phyloP scores from a whole-genome alignment of 305 asterid species.

The Fraxinus velutina region DNA sequence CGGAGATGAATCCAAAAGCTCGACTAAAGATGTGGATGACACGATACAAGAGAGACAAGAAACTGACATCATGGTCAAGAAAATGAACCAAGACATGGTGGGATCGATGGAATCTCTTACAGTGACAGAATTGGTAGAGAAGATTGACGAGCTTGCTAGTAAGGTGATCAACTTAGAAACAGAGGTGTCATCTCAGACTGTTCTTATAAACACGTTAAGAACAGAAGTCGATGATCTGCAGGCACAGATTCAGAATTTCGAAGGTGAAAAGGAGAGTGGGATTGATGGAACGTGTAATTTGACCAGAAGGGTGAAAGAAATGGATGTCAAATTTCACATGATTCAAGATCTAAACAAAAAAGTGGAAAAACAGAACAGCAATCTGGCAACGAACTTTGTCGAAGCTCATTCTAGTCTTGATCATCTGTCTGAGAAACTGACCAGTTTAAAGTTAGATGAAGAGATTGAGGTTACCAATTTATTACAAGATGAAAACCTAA shows the following conservation, averaged over 20 bases:
- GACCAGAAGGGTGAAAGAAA: slow-evolving; percentile 43
- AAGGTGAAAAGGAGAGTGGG: slow-evolving; percentile 42
- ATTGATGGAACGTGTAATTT: slow-evolving; percentile 35
- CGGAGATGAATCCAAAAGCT: slow-evolving; percentile 15
- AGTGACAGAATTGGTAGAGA: slow-evolving; percentile 59
- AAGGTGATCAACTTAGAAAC: slow-evolving; percentile 57
- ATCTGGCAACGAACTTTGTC: slow-evolving; percentile 47
- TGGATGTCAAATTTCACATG: slow-evolving; percentile 59
- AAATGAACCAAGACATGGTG: slow-evolving; percentile 22
- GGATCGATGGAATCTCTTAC: slow-evolving; percentile 31
- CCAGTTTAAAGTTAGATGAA: slow-evolving; percentile 56
- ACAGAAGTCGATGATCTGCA: slow-evolving; percentile 53
- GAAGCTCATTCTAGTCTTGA: slow-evolving; percentile 52
- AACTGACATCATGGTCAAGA: slow-evolving; percentile 21
- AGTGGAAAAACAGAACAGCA: slow-evolving; percentile 51
- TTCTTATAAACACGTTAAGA: slow-evolving; percentile 48
- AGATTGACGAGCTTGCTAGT: slow-evolving; percentile 59
- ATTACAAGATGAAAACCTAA: background rate
- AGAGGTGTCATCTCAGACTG: slow-evolving; percentile 59
- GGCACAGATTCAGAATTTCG: slow-evolving; percentile 43
- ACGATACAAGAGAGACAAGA: slow-evolving; percentile 22
- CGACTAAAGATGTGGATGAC: slow-evolving; percentile 21
- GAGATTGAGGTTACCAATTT: slow-evolving; percentile 37
- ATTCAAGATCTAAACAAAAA: slow-evolving; percentile 49
- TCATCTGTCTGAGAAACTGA: slow-evolving; percentile 52